Evolutionary conservation across 306 rosid species (phyloP), one percentile per base, ranked within the genome.

Genomic region (Vachellia pachyceras): DNA sequence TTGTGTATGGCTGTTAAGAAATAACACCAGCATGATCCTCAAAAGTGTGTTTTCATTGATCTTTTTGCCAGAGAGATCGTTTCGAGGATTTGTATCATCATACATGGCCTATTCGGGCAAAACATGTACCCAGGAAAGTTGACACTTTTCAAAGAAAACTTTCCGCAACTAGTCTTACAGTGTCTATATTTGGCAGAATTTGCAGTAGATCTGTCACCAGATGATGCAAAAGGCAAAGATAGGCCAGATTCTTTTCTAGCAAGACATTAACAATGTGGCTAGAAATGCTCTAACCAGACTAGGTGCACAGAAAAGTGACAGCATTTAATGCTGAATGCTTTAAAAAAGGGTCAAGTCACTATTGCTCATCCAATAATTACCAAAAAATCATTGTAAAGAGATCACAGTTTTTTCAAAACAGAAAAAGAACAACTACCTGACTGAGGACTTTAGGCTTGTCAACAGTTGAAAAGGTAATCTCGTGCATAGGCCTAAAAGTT

Each of bases 401-500:
- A 52, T 37, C 60, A 23, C 18, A 29, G 6, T 5, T 6, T 22
- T 13, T 2, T 47, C 4, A 5, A 6, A 64, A 37, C 75, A 52
- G 60, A 82, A 77, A 47, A 52, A 39, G 79, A 85, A 77, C 57
- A 79, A 82, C 77, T 90, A 96, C 99, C 99, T 96, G 97, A 86
- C 97, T 96, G 66, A 96, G 98, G 84, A 94, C 89, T 83, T 96
- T 96, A 65, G 97, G 99, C 87, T 92, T 96, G 94, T 96, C 98
- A 77, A 70, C 76, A 78, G 97, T 96, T 80, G 99, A 92, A 82
- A 96, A 93, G 61, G 99, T 96, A 80, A 96, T 94, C 91, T 96
- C 99, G 60, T 96, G 97, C 99, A 92, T 92, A 49, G 98, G 98
- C 90, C 99, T 96, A 73, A 80, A 76, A 84, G 77, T 76, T 82